Percentiles rank a stretch among this genome's conserved stretches.
Conservation (phyloP, 768 basidiomycete genomes). For the Trametes maxima region DNA sequence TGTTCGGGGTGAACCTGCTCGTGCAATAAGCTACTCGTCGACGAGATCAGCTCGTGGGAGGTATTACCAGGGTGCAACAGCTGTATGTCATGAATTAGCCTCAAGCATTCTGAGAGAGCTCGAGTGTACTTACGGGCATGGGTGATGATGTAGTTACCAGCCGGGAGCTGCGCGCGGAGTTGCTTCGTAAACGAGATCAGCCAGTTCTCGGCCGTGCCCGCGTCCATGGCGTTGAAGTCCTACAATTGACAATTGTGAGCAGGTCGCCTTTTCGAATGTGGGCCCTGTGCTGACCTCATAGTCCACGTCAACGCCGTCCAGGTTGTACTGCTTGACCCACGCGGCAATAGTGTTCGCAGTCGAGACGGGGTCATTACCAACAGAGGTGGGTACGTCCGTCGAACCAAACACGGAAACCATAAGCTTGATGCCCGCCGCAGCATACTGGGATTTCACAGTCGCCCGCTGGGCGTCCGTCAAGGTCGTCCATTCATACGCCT, state of each 20-base stretch:
- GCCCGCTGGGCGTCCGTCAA: slow-evolving; percentile 43
- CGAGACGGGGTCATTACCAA: slow-evolving; percentile 40
- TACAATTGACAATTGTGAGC: slow-evolving; percentile 25
- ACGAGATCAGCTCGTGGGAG: background rate
- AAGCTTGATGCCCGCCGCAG: slow-evolving; percentile 56
- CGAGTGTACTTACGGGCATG: slow-evolving; percentile 35
- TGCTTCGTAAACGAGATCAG: slow-evolving; percentile 41
- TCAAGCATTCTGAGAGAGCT: background rate
- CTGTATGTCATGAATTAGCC: slow-evolving; percentile 25
- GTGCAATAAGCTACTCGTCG: background rate
- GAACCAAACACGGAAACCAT: slow-evolving; percentile 60
- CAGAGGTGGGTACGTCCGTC: slow-evolving; percentile 45
- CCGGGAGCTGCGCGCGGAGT: slow-evolving; percentile 39
- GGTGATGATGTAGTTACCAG: slow-evolving; percentile 39
- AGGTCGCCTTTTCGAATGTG: background rate
- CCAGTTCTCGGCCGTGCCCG: slow-evolving; percentile 53
- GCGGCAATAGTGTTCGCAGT: slow-evolving; percentile 47
- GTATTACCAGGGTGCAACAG: slow-evolving; percentile 45
- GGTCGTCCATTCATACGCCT: slow-evolving; percentile 48
- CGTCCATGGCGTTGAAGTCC: slow-evolving; percentile 65
- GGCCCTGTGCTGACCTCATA: slow-evolving; percentile 50
- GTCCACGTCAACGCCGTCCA: slow-evolving; percentile 58
- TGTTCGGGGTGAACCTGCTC: slow-evolving; percentile 39
- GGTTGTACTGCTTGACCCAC: slow-evolving; percentile 48
- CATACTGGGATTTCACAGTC: slow-evolving; percentile 48